Evolutionary conservation across 2,329 filamentous ascomycete genomes (phyloP), one percentile per base, ranked within the genome.

Genomic region (Xylariales sp.): DNA sequence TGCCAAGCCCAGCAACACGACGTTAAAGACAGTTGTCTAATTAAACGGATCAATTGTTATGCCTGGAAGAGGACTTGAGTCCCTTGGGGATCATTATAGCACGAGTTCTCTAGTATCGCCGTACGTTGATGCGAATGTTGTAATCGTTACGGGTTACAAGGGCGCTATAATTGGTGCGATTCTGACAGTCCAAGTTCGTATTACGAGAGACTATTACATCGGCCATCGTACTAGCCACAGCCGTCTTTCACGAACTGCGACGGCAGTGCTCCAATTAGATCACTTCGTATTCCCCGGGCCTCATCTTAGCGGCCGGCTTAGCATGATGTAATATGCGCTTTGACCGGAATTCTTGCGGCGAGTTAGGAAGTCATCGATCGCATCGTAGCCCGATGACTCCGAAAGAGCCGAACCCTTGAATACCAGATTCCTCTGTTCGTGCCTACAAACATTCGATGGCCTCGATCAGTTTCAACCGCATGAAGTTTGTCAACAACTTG

Each of bases 1-100:
- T 57, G 67, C 67, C 64, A 69, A 69, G 67, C 50, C 67, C 3
- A 48, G 8, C n/a, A 50, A 39, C 52, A 53, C 55, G 55, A 62
- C 34, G 36, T 16, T n/a, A 52, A 56, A 43, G 34, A 23, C 10
- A 10, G 30, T 34, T 62, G 57, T 58, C 62, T 52, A 43, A 30
- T 45, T 65, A 52, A 14, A 28, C 48, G 53, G 34, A 65, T 58
- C 46, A 59, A 62, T 65, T 39, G 56, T 18, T 39, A n/a, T 16
- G 23, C 1, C 55, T 49, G 41, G 45, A 41, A 53, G 50, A 52
- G 30, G 41, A 39, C 18, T 12, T 32, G 32, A 7, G 23, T 23
- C 32, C 28, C 43, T 23, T 8, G n/a, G 2, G 16, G 18, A 7
- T 18, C 48, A 30, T 39, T 32, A 23, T 45, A 58, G 52, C 10